Evolutionary conservation across 352 stramenopile species (phyloP).

Genomic region (Thalassiosira hispida): DNA sequence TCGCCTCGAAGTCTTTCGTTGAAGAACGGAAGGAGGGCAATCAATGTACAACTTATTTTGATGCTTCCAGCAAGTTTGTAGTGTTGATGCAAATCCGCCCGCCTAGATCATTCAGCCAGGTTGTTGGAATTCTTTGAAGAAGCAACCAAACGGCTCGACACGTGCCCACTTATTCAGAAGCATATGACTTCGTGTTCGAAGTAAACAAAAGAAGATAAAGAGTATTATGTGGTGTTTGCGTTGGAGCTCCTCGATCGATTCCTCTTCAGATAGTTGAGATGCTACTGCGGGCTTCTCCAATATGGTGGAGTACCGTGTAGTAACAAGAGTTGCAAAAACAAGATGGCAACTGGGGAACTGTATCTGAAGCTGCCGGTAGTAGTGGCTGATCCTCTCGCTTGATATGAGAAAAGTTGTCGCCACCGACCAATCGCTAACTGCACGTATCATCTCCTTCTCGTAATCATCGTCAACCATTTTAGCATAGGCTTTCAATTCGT

Average conservation of each 20-base stretch:
- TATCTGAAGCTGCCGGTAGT: background rate
- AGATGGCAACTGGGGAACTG: background rate
- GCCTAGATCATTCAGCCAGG: background rate
- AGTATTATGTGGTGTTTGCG: slow-evolving; percentile 1
- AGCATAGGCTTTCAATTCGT: background rate
- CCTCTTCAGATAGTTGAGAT: background rate
- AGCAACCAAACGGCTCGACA: background rate
- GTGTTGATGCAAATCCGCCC: no score
- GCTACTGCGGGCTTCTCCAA: no score
- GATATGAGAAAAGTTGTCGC: background rate
- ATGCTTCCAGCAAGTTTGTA: no score
- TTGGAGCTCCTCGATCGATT: background rate
- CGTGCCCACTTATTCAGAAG: background rate
- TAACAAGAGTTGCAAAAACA: background rate
- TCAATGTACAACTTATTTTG: no score
- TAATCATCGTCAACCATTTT: background rate
- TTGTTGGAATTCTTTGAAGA: background rate
- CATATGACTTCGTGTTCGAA: background rate
- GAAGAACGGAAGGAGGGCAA: background rate
- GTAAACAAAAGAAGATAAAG: background rate
- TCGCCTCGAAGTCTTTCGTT: background rate
- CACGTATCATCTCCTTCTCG: background rate
- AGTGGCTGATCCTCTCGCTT: background rate
- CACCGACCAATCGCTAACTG: background rate
- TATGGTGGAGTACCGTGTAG: background rate